Evolutionary conservation across 148 eudicot species (phyloP).

Genomic region (Bassia scoparia): DNA sequence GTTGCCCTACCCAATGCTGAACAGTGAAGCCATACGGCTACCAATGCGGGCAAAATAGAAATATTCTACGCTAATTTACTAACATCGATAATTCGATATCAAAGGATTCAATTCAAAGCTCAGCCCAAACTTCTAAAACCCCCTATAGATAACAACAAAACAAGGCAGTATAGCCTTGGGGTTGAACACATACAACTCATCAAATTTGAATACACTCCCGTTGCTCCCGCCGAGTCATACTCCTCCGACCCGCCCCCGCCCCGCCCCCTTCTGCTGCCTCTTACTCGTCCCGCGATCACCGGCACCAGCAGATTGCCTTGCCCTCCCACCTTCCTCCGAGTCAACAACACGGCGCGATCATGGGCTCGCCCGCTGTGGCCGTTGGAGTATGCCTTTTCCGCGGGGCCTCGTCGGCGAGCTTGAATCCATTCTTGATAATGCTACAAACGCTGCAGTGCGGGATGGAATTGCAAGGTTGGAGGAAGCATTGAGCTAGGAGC

Average conservation of each 20-base stretch:
- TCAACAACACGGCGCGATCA: slow-evolving; percentile 44
- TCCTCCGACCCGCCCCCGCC: slow-evolving; percentile 45
- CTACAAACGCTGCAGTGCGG: slow-evolving; percentile 69
- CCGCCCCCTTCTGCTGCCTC: slow-evolving; percentile 37
- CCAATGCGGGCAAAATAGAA: slow-evolving; percentile 31
- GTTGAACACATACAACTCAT: slow-evolving; percentile 84
- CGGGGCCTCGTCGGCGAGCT: slow-evolving; percentile 27
- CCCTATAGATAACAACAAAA: slow-evolving; percentile 83
- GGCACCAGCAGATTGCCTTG: slow-evolving; percentile 89
- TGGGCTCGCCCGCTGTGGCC: slow-evolving; percentile 92
- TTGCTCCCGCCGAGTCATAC: slow-evolving; percentile 77
- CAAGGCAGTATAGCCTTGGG: slow-evolving; percentile 94
- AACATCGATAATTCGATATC: no score
- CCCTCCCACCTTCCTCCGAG: slow-evolving; percentile 32
- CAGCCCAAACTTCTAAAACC: slow-evolving; percentile 49
- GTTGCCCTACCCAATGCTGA: slow-evolving; percentile 27
- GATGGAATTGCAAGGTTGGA: slow-evolving; percentile 74
- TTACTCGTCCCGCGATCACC: slow-evolving; percentile 86
- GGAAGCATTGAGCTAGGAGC: slow-evolving; percentile 78
- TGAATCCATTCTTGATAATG: slow-evolving; percentile 70
- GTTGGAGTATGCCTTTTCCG: slow-evolving; percentile 62
- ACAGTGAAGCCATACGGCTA: slow-evolving; percentile 27
- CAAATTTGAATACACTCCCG: slow-evolving; percentile 71
- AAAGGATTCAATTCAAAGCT: no score
- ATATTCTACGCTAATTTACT: no score